These are phyloP conservation scores for Cutaneotrichosporon dermatis DNA, from an alignment of 1,284 basidiomycete genomes.

Conservation along the genomic window DNA sequence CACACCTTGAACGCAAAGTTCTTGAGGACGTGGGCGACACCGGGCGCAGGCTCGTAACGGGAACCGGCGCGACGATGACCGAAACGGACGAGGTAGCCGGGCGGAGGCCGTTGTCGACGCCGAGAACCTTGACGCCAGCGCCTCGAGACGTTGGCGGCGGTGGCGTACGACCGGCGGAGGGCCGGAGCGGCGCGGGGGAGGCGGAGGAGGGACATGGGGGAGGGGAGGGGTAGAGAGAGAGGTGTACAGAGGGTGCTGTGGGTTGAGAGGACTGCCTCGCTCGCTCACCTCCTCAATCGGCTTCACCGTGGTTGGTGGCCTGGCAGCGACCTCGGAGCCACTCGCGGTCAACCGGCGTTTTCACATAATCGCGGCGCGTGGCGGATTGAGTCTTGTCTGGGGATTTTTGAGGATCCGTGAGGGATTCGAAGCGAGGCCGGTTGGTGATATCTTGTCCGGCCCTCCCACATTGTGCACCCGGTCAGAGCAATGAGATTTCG, in stretches of 20 bases:
- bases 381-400: too few species aligned
- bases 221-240: conserved; percentile 12
- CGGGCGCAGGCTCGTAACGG: conserved; percentile 76
- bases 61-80: conserved; percentile 86
- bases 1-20: conserved; percentile 94
- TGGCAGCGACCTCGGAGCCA: too few species aligned
- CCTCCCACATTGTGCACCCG: too few species aligned
- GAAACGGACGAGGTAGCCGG: conserved; percentile 74
- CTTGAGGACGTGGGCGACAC: conserved; percentile 86
- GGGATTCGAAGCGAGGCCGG: too few species aligned
- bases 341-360: too few species aligned
- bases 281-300: too few species aligned
- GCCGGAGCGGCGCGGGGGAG: conserved; percentile 22
- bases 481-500: too few species aligned
- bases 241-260: conserved; percentile 2
- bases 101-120: conserved; percentile 67
- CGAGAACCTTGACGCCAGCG: conserved; percentile 77
- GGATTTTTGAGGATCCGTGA: too few species aligned
- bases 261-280: not conserved
- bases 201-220: conserved; percentile 23
- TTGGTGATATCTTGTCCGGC: too few species aligned
- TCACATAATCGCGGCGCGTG: too few species aligned
- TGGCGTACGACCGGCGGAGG: conserved; percentile 21
- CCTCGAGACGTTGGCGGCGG: conserved; percentile 65
- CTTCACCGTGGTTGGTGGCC: too few species aligned